Evolutionary conservation across 805 yeast genomes (phyloP), one percentile per base, ranked within the genome.

Genomic region (Lachancea dasiensis): DNA sequence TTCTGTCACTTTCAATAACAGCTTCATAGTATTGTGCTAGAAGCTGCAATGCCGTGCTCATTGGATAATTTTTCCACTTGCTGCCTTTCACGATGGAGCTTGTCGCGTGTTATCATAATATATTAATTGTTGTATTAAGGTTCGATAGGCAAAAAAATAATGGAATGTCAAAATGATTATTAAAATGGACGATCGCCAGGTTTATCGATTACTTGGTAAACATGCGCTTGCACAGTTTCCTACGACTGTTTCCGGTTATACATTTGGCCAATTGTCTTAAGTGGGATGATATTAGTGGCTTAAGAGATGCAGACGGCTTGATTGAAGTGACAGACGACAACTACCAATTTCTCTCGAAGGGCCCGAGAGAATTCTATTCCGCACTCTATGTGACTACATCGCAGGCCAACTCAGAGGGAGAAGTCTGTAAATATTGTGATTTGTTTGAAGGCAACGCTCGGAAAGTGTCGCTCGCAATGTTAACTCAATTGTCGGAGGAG

Each of bases 301-400:
- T 54, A 17, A 41, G 47, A 34, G 63, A 58, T 40, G 33, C 43
- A 3, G 51, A 66, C 38, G 68, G 67, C 11, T 52, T 77, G 0
- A 68, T 79, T 14, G 60, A 58, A 5, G 61, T 75, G 16, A 52
- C 59, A 1, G 63, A 67, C 13, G 61, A 64, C 2, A 67, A 71
- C 41, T 65, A 75, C 30, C 50, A 52, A 6, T 37, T 50, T 3
- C 28, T 72, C 2, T 56, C 74, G 22, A 47, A 58, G 2, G 83
- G 80, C 1, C 61, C 69, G 3, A 62, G 77, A 35, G 77, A 72
- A 32, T 73, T 77, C 54, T 73, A 58, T 47, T 58, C 76, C 6
- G 58, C 80, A 2, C 38, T 77, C 1, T 56, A 71, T n/a, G 61
- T 79, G 27, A 79, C 86, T 0, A 69, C 84, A 3, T 51, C 69